phyloP scores from a whole-genome alignment of 1,284 basidiomycete genomes.

The Amylostereum chailletii region DNA sequence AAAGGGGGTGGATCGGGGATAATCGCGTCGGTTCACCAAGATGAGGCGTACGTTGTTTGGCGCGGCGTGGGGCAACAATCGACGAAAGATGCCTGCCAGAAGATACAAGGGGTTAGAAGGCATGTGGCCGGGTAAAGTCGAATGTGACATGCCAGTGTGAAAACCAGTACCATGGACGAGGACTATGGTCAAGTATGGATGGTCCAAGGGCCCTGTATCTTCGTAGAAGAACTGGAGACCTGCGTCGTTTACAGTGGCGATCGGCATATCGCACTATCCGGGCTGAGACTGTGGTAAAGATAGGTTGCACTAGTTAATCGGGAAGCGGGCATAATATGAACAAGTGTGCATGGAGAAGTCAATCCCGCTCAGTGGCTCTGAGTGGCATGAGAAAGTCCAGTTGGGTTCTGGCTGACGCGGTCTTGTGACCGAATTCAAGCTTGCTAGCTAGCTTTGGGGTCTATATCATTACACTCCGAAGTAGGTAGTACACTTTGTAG shows the following conservation, averaged over 20 bases:
- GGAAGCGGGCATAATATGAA: too few species aligned
- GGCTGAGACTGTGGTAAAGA: neutral
- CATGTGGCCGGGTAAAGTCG: neutral
- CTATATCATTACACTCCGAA: neutral
- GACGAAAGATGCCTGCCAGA: slow-evolving; percentile 18
- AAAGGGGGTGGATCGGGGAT: slow-evolving; percentile 19
- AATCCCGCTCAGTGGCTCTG: too few species aligned
- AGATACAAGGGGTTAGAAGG: neutral
- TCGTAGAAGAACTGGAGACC: slow-evolving; percentile 7
- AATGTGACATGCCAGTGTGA: slow-evolving; percentile 13
- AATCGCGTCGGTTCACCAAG: slow-evolving; percentile 22
- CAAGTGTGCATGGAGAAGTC: too few species aligned
- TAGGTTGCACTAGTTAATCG: too few species aligned
- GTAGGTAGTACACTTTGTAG: neutral
- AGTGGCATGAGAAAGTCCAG: too few species aligned
- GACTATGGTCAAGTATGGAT: slow-evolving; percentile 16
- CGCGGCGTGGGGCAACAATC: slow-evolving; percentile 17
- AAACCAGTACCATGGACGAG: slow-evolving; percentile 18
- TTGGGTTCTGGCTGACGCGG: too few species aligned
- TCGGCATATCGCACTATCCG: slow-evolving; percentile 3
- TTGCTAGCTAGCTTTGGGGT: too few species aligned
- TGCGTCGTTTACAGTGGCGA: slow-evolving; percentile 4
- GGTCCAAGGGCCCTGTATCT: slow-evolving; percentile 6
- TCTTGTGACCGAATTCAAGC: too few species aligned
- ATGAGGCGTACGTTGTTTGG: slow-evolving; percentile 20